Evolutionary conservation across 345 rosid species (phyloP).

Genomic region (Streptanthus diversifolius): DNA sequence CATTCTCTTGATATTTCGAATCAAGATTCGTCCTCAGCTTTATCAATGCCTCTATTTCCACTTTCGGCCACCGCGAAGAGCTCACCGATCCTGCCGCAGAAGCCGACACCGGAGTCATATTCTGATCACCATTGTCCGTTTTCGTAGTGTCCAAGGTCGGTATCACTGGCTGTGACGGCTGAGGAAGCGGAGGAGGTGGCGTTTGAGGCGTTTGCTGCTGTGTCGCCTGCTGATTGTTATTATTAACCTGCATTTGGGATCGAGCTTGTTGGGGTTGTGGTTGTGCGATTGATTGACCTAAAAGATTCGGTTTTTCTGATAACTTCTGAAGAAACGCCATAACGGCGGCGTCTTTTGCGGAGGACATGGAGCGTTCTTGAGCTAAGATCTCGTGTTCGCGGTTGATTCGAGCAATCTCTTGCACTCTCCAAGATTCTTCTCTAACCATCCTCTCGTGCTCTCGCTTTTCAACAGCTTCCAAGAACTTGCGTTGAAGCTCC

Average conservation of each 20-base stretch:
- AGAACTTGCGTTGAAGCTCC: constrained; percentile 65
- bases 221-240: neutral
- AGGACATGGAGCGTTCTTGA: constrained; percentile 66
- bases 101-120: constrained; percentile 19
- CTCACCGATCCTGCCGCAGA: constrained; percentile 15
- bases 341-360: constrained; percentile 70
- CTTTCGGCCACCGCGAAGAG: constrained; percentile 55
- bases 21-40: constrained; percentile 46
- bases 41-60: constrained; percentile 47
- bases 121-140: constrained; percentile 35
- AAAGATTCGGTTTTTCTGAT: constrained; percentile 39
- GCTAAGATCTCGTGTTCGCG: constrained; percentile 63
- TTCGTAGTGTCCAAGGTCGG: constrained; percentile 12
- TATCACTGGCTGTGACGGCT: neutral
- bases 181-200: neutral
- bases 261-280: constrained; percentile 20
- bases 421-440: constrained; percentile 84
- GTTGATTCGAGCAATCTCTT: constrained; percentile 61
- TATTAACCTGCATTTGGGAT: neutral
- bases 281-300: neutral
- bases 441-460: constrained; percentile 60
- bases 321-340: constrained; percentile 69
- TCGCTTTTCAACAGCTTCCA: constrained; percentile 68
- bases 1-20: constrained; percentile 44
- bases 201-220: constrained; percentile 10